Evolutionary conservation across 805 yeast genomes (phyloP).

Genomic region (Cyberlindnera subsufficiens): DNA sequence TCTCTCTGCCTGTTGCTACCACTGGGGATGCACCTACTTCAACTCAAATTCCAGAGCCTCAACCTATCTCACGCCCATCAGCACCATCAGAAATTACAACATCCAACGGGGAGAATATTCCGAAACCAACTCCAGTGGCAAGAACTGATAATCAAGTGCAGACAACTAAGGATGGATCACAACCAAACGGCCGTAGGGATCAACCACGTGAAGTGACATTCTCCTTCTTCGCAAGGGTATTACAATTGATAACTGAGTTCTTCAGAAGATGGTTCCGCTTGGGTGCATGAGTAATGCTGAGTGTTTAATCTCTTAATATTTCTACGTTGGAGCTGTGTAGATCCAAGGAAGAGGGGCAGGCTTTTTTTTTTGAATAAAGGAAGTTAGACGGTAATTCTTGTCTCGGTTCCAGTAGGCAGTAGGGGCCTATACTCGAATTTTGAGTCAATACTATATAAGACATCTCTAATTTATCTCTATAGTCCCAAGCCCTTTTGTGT

Average conservation of each 20-base stretch:
- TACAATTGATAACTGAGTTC: conserved; percentile 20
- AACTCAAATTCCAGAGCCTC: not conserved
- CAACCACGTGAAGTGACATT: conserved; percentile 9
- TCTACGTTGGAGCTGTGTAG: too few species aligned
- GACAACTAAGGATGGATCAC: too few species aligned
- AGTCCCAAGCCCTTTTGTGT: too few species aligned
- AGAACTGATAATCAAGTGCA: not conserved
- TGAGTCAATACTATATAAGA: too few species aligned
- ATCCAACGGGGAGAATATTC: not conserved
- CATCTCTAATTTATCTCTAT: too few species aligned
- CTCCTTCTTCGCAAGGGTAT: conserved; percentile 15
- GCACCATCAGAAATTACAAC: conserved; percentile 1
- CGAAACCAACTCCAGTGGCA: not conserved
- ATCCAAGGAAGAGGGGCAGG: too few species aligned
- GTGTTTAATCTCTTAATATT: too few species aligned
- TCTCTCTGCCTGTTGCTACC: conserved; percentile 1
- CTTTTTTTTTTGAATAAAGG: too few species aligned
- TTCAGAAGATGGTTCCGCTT: conserved; percentile 19
- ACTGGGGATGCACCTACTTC: not conserved
- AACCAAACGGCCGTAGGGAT: not conserved
- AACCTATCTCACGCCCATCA: not conserved
- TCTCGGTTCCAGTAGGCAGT: too few species aligned
- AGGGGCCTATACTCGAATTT: too few species aligned
- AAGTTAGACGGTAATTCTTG: too few species aligned
- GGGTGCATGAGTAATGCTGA: too few species aligned